Evolutionary conservation across 345 rosid genomes (phyloP).

Genomic region (Kandelia obovata): DNA sequence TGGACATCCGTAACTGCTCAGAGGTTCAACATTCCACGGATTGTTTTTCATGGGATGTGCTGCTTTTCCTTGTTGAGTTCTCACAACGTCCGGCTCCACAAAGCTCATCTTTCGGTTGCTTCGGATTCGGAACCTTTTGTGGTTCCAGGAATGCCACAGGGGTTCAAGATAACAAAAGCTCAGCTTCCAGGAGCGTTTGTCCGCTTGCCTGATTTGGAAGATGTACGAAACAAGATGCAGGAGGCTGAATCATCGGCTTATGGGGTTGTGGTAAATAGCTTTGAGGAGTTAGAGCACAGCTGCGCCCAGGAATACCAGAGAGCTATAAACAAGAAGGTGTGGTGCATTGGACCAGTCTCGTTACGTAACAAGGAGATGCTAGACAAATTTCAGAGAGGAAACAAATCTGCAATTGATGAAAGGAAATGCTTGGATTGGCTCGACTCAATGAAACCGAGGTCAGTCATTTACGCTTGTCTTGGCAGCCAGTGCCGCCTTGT

Average conservation of each 20-base stretch:
- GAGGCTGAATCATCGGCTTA: conserved; percentile 53
- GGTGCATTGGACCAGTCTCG: conserved; percentile 88
- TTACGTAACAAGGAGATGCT: conserved; percentile 34
- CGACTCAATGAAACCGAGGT: conserved; percentile 41
- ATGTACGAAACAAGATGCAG: conserved; percentile 55
- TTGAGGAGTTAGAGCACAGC: conserved; percentile 41
- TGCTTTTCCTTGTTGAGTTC: conserved; percentile 60
- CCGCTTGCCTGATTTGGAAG: conserved; percentile 46
- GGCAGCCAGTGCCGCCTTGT: conserved; percentile 72
- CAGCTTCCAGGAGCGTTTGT: conserved; percentile 61
- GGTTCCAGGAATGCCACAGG: conserved; percentile 52
- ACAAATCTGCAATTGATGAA: conserved; percentile 45
- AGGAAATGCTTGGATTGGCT: conserved; percentile 52
- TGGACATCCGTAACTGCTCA: conserved; percentile 60
- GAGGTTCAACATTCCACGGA: conserved; percentile 55
- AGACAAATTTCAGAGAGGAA: conserved; percentile 69
- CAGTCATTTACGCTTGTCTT: conserved; percentile 68
- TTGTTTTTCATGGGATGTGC: conserved; percentile 77
- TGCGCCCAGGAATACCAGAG: conserved; percentile 24
- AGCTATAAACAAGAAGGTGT: conserved; percentile 31
- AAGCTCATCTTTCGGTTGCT: conserved; percentile 36
- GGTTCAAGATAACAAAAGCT: conserved; percentile 40
- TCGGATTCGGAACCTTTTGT: conserved; percentile 51
- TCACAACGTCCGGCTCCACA: conserved; percentile 41
- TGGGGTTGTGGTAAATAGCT: conserved; percentile 40